Evolutionary conservation across 108 stramenopile genomes (phyloP), one percentile per base, ranked within the genome.

Genomic region (Mayamaea pseudoterrestris): DNA sequence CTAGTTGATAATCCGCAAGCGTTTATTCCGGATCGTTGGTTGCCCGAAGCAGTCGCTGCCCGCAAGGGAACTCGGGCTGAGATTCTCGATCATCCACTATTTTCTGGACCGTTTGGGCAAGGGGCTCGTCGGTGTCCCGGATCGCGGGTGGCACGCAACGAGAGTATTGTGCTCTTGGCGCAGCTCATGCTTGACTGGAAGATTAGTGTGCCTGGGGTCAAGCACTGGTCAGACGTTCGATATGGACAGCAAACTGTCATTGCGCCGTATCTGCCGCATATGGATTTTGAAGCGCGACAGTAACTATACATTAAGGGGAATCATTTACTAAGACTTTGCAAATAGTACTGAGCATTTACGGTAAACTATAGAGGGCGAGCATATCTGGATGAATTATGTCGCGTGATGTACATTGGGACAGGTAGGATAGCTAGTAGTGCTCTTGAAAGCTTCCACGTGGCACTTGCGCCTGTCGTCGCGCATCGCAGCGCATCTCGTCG

Each of bases 61-160:
- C 35, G 65, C 2, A 60, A 60, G 27, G 65, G 59, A 8, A 54
- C 59, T 1, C 8, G 37, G 3, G 47, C 53, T 28, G 41, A 60
- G 20, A 32, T 61, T 14, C 16, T 66, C 5, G 65, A 66, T 30
- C 65, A 66, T 35, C 53, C 59, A 2, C 56, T 44, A 22, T 48
- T 54, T 11, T 27, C 30, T 18, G 65, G 60, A 39, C 57, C 65
- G 1, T 66, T 66, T 50, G 55, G 54, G 43, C 59, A 61, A 56
- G 65, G 65, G 25, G 45, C 65, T 1, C 34, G 65, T 14, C 47
- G 39, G 50, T 66, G 65, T 35, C 65, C 65, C 35, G 65, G 60
- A 1, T 44, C 41, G 5, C 27, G 65, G 14, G 65, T 66, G 0
- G 65, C 65, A 0, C 31, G 18, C 4, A 53, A 55, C 21, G 65